Conservation (phyloP, 257 asterid genomes). For the Nicotiana undulata region DNA sequence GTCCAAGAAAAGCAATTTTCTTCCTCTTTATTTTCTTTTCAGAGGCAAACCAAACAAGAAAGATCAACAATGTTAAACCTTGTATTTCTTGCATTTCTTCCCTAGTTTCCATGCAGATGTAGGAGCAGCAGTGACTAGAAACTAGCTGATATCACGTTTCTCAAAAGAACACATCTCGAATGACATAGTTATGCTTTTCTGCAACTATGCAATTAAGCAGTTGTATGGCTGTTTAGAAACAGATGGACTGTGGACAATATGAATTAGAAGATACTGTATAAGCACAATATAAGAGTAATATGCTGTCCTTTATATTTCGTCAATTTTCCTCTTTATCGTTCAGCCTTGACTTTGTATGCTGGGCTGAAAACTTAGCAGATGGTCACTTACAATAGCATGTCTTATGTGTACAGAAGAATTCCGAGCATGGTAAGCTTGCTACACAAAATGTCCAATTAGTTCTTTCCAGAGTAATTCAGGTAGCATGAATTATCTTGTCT, state of each 20-base stretch:
- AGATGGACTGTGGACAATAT: background rate
- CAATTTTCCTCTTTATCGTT: background rate
- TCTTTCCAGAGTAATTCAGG: background rate
- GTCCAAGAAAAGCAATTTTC: background rate
- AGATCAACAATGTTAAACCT: background rate
- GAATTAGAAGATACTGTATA: background rate
- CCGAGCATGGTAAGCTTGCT: background rate
- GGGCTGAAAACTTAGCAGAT: background rate
- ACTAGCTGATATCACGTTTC: background rate
- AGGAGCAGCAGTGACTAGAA: background rate
- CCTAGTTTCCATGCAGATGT: background rate
- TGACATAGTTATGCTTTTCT: background rate
- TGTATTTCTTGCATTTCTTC: background rate
- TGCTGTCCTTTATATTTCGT: background rate
- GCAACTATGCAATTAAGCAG: background rate
- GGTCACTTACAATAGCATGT: background rate
- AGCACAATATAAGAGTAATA: background rate
- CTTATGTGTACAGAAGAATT: background rate
- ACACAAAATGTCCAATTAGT: background rate
- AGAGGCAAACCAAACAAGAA: constrained; percentile 2
- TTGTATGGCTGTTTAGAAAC: background rate
- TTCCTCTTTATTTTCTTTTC: background rate
- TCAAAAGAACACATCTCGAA: background rate
- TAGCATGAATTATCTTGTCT: background rate
- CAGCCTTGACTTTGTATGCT: background rate